Base-by-base conservation (phyloP, 805 yeast species). In the Candida andamanensis region DNA sequence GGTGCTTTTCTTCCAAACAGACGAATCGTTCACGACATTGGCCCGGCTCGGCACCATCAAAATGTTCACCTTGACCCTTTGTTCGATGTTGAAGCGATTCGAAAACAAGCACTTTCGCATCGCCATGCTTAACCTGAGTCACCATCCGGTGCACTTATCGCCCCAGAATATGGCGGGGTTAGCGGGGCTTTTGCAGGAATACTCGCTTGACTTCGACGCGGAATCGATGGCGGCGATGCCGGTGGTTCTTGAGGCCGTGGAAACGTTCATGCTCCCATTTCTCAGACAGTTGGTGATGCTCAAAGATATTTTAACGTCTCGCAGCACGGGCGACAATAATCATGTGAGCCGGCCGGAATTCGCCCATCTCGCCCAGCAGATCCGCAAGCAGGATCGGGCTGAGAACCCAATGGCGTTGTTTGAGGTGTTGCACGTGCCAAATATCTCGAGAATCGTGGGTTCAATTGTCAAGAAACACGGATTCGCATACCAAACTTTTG, bases 1-100 rank as follows among this genome's bases (percentile, higher is more conserved):
- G 9, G 40, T 58, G 19, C 40, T 69, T 8, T 68, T 51, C 30
- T 63, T 70, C 34, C 72, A 68, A 40, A 65, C 72, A 4, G 63
- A 62, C 33, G 72, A 68, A 35, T 62, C 76, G 0, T 52, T 70
- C 6, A 48, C 45, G 5, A 56, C 67, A 1, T 35, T 68, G 16
- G 42, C 60, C 13, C 52, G 56, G n/a, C 36, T 54, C 10, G 63
- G 60, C 1, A 41, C 50, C 33, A 41, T 53, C 4, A 63, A 60
- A 29, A 28, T 51, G 24, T 39, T 63, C 15, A 45, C 60, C 1
- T 32, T 49, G 5, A 36, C 47, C 8, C 30, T 54, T 7, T 45
- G 29, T 39, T 60, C 60, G 4, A 29, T 56, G 6, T 24, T 45
- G 5, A 18, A n/a, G n/a, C n/a, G n/a, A n/a, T n/a, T n/a, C n/a